Evolutionary conservation across 192 early-diverging fungal species (phyloP).

Genomic region (Funneliformis mosseae): DNA sequence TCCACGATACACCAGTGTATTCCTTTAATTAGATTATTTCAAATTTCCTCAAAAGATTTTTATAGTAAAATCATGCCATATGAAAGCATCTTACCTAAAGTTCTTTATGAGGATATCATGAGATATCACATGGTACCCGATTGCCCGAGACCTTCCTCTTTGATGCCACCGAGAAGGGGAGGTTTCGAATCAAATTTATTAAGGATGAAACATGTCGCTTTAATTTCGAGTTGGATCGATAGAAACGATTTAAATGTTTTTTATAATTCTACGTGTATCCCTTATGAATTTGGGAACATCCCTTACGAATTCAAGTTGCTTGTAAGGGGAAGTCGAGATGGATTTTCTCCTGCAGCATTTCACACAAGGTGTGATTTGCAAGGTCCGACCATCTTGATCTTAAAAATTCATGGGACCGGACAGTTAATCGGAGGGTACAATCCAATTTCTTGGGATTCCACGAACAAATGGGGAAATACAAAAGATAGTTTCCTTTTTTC

Average conservation of each 20-base stretch:
- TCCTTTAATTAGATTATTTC: conserved; percentile 23
- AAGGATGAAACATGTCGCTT: not conserved
- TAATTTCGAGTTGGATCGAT: conserved; percentile 23
- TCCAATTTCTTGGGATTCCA: conserved; percentile 25
- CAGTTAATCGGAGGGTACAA: conserved; percentile 24
- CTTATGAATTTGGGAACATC: conserved; percentile 12
- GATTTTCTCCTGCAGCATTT: conserved; percentile 4
- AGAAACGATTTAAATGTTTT: not conserved
- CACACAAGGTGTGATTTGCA: conserved; percentile 16
- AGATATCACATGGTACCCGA: conserved; percentile 15
- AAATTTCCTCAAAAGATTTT: conserved; percentile 30
- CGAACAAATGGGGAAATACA: conserved; percentile 20
- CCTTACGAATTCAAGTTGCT: conserved; percentile 22
- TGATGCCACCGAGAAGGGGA: conserved; percentile 10
- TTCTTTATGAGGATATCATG: conserved; percentile 7
- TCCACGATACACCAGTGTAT: conserved; percentile 11
- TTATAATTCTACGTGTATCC: conserved; percentile 11
- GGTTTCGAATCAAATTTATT: conserved; percentile 15
- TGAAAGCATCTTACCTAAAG: not conserved
- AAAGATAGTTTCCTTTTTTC: conserved; percentile 29
- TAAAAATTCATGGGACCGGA: conserved; percentile 25
- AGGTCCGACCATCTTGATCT: conserved; percentile 2
- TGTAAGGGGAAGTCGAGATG: conserved; percentile 16
- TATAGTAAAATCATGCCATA: conserved; percentile 14
- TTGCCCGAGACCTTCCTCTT: not conserved